A percentile compares a stretch with the other conserved stretches of the same genome.
These are phyloP conservation scores for Forsythia suspensa DNA, from an alignment of 257 asterid species.

Conservation along the genomic window DNA sequence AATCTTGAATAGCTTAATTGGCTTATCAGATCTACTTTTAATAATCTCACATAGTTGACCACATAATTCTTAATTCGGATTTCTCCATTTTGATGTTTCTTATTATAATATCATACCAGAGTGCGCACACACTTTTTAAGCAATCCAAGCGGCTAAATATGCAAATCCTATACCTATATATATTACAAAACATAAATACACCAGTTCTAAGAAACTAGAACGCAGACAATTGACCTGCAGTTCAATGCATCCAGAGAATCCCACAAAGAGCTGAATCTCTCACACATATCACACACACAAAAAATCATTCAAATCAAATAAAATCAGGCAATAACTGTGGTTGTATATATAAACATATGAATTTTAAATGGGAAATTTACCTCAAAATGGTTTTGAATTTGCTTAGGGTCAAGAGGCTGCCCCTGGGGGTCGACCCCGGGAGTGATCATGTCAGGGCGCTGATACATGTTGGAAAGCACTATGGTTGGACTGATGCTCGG, in stretches of 20 bases:
- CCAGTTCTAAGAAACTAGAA: neutral
- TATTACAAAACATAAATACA: neutral
- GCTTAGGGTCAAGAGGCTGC: conserved; percentile 70
- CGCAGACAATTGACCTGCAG: neutral
- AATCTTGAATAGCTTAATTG: neutral
- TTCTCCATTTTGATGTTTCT: neutral
- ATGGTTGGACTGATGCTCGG: conserved; percentile 85
- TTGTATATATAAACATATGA: neutral
- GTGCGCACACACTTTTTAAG: neutral
- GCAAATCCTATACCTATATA: neutral
- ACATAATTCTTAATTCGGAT: neutral
- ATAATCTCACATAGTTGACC: neutral
- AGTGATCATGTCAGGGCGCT: conserved; percentile 87
- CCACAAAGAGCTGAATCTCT: neutral
- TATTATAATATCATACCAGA: neutral
- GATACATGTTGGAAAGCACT: conserved; percentile 75
- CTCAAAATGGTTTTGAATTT: conserved; percentile 77
- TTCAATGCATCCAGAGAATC: neutral
- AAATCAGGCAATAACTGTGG: neutral
- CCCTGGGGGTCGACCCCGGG: conserved; percentile 89
- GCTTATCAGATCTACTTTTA: neutral
- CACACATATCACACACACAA: neutral
- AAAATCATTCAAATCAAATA: neutral
- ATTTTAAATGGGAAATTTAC: conserved; percentile 15
- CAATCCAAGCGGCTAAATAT: neutral